Conservation (phyloP, 129 eudicot species). For the Escallonia herrerae region DNA sequence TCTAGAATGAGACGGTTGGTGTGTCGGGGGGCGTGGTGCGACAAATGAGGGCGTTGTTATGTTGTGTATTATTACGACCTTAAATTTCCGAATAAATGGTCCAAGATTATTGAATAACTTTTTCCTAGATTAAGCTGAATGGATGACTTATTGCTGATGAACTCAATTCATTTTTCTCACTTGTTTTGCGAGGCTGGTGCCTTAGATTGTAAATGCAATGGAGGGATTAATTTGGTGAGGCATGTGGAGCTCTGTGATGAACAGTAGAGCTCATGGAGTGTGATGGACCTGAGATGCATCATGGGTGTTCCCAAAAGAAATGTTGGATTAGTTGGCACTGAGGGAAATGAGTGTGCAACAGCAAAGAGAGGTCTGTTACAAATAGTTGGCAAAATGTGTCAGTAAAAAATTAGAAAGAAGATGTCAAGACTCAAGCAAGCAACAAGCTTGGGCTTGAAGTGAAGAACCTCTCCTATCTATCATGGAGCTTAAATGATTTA, state of each 20-base stretch:
- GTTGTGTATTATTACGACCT: too few relatives aligned
- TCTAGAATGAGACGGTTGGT: too few relatives aligned
- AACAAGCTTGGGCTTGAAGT: slow-evolving; percentile 51
- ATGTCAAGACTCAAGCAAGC: not conserved
- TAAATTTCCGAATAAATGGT: too few relatives aligned
- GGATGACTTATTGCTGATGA: too few relatives aligned
- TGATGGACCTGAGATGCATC: slow-evolving; percentile 26
- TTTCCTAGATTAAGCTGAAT: too few relatives aligned
- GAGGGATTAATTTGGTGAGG: not conserved
- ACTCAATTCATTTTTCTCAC: too few relatives aligned
- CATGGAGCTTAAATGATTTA: slow-evolving; percentile 5
- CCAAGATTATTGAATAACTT: too few relatives aligned
- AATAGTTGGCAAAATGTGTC: slow-evolving; percentile 47
- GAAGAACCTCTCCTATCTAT: slow-evolving; percentile 42
- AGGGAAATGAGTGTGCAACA: slow-evolving; percentile 63
- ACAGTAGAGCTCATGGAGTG: slow-evolving; percentile 12
- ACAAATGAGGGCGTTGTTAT: too few relatives aligned
- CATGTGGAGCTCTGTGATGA: not conserved
- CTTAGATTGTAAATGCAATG: too few relatives aligned
- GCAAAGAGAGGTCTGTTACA: slow-evolving; percentile 37
- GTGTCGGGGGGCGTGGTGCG: too few relatives aligned
- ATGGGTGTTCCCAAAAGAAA: slow-evolving; percentile 27
- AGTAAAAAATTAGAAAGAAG: slow-evolving; percentile 11
- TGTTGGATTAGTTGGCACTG: slow-evolving; percentile 54
- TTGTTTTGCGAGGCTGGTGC: too few relatives aligned